These are phyloP conservation scores for Penicillium roqueforti DNA, from an alignment of 495 filamentous ascomycete genomes.

Conservation along the genomic window DNA sequence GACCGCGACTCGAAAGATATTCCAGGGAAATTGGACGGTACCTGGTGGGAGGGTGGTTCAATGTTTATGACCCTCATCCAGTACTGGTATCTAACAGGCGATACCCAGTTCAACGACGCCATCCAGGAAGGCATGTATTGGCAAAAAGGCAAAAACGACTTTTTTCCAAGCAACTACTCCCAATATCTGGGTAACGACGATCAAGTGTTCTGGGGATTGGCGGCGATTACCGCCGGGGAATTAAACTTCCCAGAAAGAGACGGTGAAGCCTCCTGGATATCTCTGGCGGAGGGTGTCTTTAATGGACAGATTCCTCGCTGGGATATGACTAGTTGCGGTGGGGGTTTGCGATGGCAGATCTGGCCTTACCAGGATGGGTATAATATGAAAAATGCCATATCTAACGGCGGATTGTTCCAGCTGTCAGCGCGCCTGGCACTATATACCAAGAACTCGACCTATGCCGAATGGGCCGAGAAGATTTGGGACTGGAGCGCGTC, in stretches of 20 bases:
- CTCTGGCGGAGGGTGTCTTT: conserved; percentile 52
- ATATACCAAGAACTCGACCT: conserved; percentile 71
- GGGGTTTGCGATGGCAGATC: conserved; percentile 79
- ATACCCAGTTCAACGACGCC: conserved; percentile 61
- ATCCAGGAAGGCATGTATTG: conserved; percentile 55
- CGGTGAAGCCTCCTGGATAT: conserved; percentile 55
- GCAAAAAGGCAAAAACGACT: conserved; percentile 63
- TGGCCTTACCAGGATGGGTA: conserved; percentile 73
- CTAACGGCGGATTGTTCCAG: conserved; percentile 74
- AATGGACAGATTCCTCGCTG: conserved; percentile 61
- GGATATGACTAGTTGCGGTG: conserved; percentile 59
- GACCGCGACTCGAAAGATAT: conserved; percentile 54
- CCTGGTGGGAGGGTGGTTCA: conserved; percentile 70
- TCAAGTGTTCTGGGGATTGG: conserved; percentile 73
- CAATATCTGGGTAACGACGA: conserved; percentile 59
- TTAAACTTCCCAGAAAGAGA: conserved; percentile 61
- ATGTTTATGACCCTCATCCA: conserved; percentile 68
- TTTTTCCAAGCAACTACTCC: conserved; percentile 50
- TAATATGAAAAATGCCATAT: conserved; percentile 70
- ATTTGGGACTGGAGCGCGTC: conserved; percentile 60
- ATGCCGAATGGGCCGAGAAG: conserved; percentile 65
- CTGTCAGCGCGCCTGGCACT: conserved; percentile 63
- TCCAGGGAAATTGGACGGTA: conserved; percentile 56
- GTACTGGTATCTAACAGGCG: conserved; percentile 71
- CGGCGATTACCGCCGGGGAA: conserved; percentile 66